phyloP scores from a whole-genome alignment of 768 basidiomycete genomes.

The Auricularia sp. region DNA sequence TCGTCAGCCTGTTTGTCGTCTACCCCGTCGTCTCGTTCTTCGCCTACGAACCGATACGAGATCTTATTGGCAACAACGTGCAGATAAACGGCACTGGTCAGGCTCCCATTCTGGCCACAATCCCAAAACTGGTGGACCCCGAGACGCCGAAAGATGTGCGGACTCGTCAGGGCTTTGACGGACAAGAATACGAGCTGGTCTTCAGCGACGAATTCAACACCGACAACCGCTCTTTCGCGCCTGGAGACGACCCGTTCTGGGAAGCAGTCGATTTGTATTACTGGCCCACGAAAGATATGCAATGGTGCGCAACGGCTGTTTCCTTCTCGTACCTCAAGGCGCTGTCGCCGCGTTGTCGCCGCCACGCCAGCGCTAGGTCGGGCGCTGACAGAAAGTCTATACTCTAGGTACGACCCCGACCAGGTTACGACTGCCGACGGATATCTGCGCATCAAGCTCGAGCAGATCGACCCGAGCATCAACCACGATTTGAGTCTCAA shows the following conservation, averaged over 20 bases:
- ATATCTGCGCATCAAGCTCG: slow-evolving; percentile 59
- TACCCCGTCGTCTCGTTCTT: slow-evolving; percentile 66
- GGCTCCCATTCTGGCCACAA: slow-evolving; percentile 41
- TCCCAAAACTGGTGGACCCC: slow-evolving; percentile 57
- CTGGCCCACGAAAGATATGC: slow-evolving; percentile 54
- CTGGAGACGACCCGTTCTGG: slow-evolving; percentile 63
- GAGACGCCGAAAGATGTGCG: slow-evolving; percentile 54
- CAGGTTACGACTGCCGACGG: slow-evolving; percentile 59
- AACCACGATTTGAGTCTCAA: slow-evolving; percentile 58
- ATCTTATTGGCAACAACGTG: slow-evolving; percentile 50
- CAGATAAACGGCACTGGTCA: slow-evolving; percentile 62
- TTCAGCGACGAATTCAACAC: slow-evolving; percentile 78
- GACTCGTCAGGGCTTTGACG: slow-evolving; percentile 63
- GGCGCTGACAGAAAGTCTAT: slow-evolving; percentile 41
- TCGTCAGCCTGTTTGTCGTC: slow-evolving; percentile 69
- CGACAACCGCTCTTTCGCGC: slow-evolving; percentile 61
- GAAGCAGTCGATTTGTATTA: slow-evolving; percentile 70
- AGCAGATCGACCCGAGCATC: slow-evolving; percentile 26
- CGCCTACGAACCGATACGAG: slow-evolving; percentile 24
- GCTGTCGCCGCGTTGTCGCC: not conserved
- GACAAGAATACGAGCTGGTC: slow-evolving; percentile 54
- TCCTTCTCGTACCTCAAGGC: not conserved
- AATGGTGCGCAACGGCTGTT: slow-evolving; percentile 47
- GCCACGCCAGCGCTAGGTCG: not conserved
- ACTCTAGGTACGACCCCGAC: slow-evolving; percentile 69